A percentile compares a stretch with the other conserved stretches of the same genome.
These are phyloP conservation scores for Botrytis aclada DNA, from an alignment of 2,329 filamentous ascomycete genomes.

Conservation along the genomic window DNA sequence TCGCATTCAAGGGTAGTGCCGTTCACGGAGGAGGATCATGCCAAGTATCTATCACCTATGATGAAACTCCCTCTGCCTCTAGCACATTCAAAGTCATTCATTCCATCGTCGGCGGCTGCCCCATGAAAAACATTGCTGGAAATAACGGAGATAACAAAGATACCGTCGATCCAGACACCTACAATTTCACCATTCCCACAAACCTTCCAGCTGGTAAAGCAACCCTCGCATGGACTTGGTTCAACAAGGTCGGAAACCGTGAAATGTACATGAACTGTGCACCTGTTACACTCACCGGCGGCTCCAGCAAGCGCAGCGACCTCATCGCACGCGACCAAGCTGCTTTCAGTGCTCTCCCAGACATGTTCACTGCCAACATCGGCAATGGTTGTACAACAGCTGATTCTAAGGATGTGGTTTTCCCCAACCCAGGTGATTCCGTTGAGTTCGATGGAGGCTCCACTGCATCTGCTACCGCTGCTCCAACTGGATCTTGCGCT, in stretches of 20 bases:
- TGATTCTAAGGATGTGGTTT: constrained; percentile 57
- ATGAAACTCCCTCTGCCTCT: constrained; percentile 61
- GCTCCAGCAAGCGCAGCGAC: constrained; percentile 40
- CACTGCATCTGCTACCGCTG: constrained; percentile 32
- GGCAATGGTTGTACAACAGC: constrained; percentile 52
- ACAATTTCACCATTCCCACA: constrained; percentile 68
- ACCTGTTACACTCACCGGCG: constrained; percentile 61
- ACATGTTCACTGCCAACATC: constrained; percentile 75
- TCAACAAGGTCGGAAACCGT: constrained; percentile 87
- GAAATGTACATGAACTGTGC: constrained; percentile 99
- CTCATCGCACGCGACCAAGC: constrained; percentile 41
- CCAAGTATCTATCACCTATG: constrained; percentile 82
- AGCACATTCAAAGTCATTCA: constrained; percentile 86
- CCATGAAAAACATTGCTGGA: constrained; percentile 53
- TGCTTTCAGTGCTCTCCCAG: constrained; percentile 61
- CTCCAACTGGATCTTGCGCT: constrained; percentile 26
- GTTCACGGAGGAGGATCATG: constrained; percentile 91
- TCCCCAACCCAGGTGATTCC: constrained; percentile 63
- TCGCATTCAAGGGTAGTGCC: constrained; percentile 69
- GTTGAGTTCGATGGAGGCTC: constrained; percentile 47
- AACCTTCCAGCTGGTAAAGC: constrained; percentile 73
- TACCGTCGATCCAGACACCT: constrained; percentile 51
- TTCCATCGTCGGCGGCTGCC: constrained; percentile 83
- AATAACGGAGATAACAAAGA: constrained; percentile 54
- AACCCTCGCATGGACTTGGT: constrained; percentile 89